Evolutionary conservation across 345 rosid genomes (phyloP), one percentile per base, ranked within the genome.

Genomic region (Eucalyptus curtisii): DNA sequence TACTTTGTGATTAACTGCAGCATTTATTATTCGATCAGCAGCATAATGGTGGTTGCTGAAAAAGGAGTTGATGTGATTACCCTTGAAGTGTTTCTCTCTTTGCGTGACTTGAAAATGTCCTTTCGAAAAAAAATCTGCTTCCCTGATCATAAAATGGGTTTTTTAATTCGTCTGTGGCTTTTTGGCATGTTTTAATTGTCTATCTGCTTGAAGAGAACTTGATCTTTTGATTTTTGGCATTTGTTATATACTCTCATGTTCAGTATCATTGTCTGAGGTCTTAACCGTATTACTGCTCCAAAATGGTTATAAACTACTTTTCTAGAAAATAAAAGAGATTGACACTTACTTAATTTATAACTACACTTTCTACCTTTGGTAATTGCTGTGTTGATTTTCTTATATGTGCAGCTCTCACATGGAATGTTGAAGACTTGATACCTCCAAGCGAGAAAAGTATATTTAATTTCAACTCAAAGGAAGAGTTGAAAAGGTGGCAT

Each of bases 401-500:
- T 45, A 5, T 61, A 55, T 93, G 82, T 64, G 79, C 85, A 97
- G 99, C 97, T 90, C 93, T 97, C 84, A 93, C 96, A 37, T 93
- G 99, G 99, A 96, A 95, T 85, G 90, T 92, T 88, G 99, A 97
- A 88, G 99, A 97, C 89, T 92, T 92, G 93, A 92, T 96, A 87
- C 99, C 98, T 17, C 98, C 99, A 24, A 85, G 85, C 16, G 99
- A 97, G 91, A 96, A 81, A 91, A 88, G 87, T 87, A 93, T 97
- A 49, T 97, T 96, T 92, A 94, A 91, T 90, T 97, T 97, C 91
- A 91, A 90, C 90, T 94, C 99, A 2, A 96, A 91, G 92, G 96
- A 96, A 86, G 97, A 97, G 91, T 91, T 97, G 20, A 96, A 94
- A 68, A 95, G 90, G 90, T 96, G 99, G 99, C 99, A 97, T 93